Evolutionary conservation across 2,329 filamentous ascomycete species (phyloP).

Genomic region (Drechslera avenae): DNA sequence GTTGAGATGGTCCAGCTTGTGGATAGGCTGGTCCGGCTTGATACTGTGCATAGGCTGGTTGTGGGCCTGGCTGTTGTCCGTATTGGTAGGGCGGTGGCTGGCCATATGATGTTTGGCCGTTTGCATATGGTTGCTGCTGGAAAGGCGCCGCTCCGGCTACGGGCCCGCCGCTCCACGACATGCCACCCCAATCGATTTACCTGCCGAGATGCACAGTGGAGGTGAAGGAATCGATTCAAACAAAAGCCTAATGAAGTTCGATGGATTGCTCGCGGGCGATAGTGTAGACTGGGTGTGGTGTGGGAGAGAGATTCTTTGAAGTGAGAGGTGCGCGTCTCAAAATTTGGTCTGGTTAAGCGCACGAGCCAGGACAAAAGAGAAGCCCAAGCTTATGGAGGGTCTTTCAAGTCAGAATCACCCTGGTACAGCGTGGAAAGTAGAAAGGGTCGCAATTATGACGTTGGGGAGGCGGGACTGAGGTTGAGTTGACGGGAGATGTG

Average conservation of each 20-base stretch:
- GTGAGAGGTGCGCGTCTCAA: constrained; percentile 27
- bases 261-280: constrained; percentile 6
- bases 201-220: constrained; percentile 6
- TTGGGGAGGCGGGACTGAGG: constrained; percentile 13
- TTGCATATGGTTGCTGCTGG: constrained; percentile 39
- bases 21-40: constrained; percentile 32
- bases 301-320: constrained; percentile 19
- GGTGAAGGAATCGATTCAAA: background rate
- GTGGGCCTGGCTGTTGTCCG: constrained; percentile 39
- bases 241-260: constrained; percentile 2
- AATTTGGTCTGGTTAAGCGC: constrained; percentile 33
- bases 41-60: constrained; percentile 40
- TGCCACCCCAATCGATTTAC: constrained; percentile 20
- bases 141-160: constrained; percentile 42
- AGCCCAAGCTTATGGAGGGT: constrained; percentile 19
- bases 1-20: constrained; percentile 27
- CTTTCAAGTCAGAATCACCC: constrained; percentile 3
- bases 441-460: constrained; percentile 2
- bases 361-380: constrained; percentile 33
- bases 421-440: background rate
- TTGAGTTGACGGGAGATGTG: constrained; percentile 15
- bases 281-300: constrained; percentile 10
- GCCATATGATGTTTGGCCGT: constrained; percentile 33
- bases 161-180: constrained; percentile 47
- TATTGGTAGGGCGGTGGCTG: constrained; percentile 38